Conservation (phyloP, 495 filamentous ascomycete genomes). For the Sporormia fimetaria region DNA sequence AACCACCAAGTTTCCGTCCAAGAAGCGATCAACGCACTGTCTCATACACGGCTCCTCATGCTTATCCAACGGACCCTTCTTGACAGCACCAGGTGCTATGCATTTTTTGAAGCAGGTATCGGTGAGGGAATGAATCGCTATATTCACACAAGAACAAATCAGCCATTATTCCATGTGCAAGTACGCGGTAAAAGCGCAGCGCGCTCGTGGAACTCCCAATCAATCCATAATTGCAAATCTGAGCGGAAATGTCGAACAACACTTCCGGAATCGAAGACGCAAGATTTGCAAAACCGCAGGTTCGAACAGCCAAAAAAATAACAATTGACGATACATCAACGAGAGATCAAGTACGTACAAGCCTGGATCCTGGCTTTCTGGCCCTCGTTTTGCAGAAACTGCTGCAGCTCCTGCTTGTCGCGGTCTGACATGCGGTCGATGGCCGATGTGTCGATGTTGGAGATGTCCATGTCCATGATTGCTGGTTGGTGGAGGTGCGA, state of each 20-base stretch:
- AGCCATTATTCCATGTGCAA: not conserved
- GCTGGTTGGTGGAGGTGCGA: not conserved
- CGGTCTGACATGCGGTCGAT: too few relatives aligned
- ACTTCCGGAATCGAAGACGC: too few relatives aligned
- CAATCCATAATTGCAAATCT: not conserved
- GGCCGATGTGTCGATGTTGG: slow-evolving; percentile 43
- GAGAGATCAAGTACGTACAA: slow-evolving; percentile 41
- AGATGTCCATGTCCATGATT: slow-evolving; percentile 8
- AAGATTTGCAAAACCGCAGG: too few relatives aligned
- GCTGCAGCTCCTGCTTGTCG: slow-evolving; percentile 79
- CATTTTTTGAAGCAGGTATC: slow-evolving; percentile 93
- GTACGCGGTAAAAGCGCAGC: slow-evolving; percentile 5
- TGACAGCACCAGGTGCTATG: slow-evolving; percentile 52
- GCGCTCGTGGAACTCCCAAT: not conserved
- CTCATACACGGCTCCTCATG: slow-evolving; percentile 68
- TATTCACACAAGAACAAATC: not conserved
- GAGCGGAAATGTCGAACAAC: not conserved
- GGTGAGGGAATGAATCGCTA: slow-evolving; percentile 68
- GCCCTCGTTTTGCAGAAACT: slow-evolving; percentile 65
- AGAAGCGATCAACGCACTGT: slow-evolving; percentile 88
- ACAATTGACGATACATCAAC: not conserved
- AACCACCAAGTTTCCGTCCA: slow-evolving; percentile 74
- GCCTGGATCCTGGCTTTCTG: slow-evolving; percentile 72
- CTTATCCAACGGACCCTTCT: slow-evolving; percentile 54
- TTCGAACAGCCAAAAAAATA: not conserved